Percentiles rank a stretch among this genome's conserved stretches.
These are phyloP conservation scores for Schizochytrium sp. DNA, from an alignment of 108 stramenopile genomes.

Conservation along the genomic window DNA sequence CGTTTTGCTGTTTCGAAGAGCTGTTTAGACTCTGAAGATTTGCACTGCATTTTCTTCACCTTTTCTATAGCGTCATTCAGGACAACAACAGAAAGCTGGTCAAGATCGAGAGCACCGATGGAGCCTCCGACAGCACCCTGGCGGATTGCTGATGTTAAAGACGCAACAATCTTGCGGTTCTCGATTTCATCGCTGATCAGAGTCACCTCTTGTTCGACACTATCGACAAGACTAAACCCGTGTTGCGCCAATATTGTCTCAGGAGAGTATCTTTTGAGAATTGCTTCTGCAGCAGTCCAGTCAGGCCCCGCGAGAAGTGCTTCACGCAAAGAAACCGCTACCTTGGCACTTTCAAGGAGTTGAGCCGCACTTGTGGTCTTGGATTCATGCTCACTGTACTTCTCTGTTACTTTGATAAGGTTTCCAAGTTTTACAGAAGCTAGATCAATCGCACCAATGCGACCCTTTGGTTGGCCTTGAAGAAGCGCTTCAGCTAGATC, in stretches of 20 bases:
- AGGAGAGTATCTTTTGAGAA: not conserved
- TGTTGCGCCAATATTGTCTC: not conserved
- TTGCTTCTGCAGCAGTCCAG: not conserved
- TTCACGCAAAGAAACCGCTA: slow-evolving; percentile 36
- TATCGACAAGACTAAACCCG: slow-evolving; percentile 23
- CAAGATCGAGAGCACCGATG: slow-evolving; percentile 21
- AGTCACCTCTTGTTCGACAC: not conserved
- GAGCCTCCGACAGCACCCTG: slow-evolving; percentile 17
- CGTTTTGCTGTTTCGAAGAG: slow-evolving; percentile 31
- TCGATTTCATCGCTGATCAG: slow-evolving; percentile 20
- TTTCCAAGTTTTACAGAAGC: not conserved
- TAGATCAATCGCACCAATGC: slow-evolving; percentile 32
- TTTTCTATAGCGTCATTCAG: not conserved
- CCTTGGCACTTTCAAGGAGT: slow-evolving; percentile 37
- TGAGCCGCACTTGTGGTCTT: slow-evolving; percentile 8
- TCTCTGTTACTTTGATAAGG: slow-evolving; percentile 13
- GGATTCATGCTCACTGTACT: not conserved
- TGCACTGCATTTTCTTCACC: slow-evolving; percentile 11
- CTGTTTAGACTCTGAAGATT: slow-evolving; percentile 44
- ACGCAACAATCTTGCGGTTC: not conserved
- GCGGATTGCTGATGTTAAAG: not conserved
- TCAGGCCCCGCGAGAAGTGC: slow-evolving; percentile 35
- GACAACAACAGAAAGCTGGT: not conserved
- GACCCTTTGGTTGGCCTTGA: slow-evolving; percentile 21
- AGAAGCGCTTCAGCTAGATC: slow-evolving; percentile 39